Percentiles rank a stretch among this genome's conserved stretches.
Evolutionary conservation across 106 monocot species (phyloP).

Genomic region (Dendrobium nobile): DNA sequence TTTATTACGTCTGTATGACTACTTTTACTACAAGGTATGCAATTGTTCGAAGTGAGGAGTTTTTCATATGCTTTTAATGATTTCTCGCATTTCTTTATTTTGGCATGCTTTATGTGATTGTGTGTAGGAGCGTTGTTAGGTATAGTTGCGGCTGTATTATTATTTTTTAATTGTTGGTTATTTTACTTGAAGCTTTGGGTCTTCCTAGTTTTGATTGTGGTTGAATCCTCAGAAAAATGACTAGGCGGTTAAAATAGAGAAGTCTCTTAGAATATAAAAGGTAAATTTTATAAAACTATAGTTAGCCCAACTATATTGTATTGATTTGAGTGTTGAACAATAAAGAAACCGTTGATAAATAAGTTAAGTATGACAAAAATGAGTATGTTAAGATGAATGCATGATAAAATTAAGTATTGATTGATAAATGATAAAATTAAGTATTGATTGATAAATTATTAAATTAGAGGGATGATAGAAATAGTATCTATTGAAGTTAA

Average conservation of each 20-base stretch:
- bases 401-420: background rate
- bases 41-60: background rate
- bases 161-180: background rate
- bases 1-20: constrained; percentile 80
- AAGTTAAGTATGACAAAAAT: background rate
- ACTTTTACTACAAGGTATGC: constrained; percentile 89
- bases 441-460: background rate
- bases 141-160: background rate
- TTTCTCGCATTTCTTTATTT: background rate
- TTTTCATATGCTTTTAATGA: background rate
- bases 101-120: background rate
- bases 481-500: background rate
- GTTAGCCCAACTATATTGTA: background rate
- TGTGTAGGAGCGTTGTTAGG: background rate
- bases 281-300: background rate
- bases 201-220: background rate
- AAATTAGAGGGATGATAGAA: background rate
- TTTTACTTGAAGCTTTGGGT: background rate
- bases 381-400: background rate
- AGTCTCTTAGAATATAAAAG: background rate
- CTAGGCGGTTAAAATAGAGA: background rate
- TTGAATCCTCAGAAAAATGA: background rate
- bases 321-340: background rate
- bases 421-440: background rate
- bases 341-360: too few relatives aligned